Base-by-base conservation (phyloP, 2,329 filamentous ascomycete genomes). In the Sporothrix protearum region DNA sequence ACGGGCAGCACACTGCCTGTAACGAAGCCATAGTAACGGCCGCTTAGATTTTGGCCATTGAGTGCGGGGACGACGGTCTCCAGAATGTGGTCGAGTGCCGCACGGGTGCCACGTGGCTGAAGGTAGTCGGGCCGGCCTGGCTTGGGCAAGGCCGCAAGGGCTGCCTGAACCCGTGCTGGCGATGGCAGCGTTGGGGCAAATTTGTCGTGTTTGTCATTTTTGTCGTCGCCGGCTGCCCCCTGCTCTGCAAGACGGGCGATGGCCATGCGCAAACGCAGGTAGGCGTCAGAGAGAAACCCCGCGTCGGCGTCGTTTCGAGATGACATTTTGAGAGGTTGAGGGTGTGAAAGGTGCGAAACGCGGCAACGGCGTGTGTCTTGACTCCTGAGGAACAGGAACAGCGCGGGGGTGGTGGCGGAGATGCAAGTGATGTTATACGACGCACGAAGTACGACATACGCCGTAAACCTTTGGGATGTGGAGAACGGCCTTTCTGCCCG, bases 21-120 rank as follows among this genome's bases (percentile, higher is more conserved):
- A 6, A 97, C 91, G 79, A 97, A 97, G 72, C 93, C 94, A 79
- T 93, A 96, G 83, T 96, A 97, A 70, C 89, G 88, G 12, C 88
- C 80, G 57, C 86, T 88, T 55, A 86, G 85, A 75, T 88, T 89
- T 76, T 88, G 87, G 19, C 84, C 86, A 76, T 90, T 93, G 72
- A 96, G 85, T 0, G 86, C 91, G 1, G 86, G 86, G 53, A 86
- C 80, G 71, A 88, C 80, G 72, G 82, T 79, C 8, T 75, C 42
- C 10, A 82, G 76, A 47, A 88, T 81, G 77, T 88, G 86, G 14
- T 77, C 66, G 19, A 83, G 74, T 4, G 82, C 80, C 7, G 77
- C 77, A 1, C 76, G 72, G 71, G 72, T 77, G 67, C 77, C 82
- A 3, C 77, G 71, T 10, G 76, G 73, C 39, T 74, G 57, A 36